Conservation (phyloP, 2,329 filamentous ascomycete genomes). For the Arthrobotrys sphaeroides region DNA sequence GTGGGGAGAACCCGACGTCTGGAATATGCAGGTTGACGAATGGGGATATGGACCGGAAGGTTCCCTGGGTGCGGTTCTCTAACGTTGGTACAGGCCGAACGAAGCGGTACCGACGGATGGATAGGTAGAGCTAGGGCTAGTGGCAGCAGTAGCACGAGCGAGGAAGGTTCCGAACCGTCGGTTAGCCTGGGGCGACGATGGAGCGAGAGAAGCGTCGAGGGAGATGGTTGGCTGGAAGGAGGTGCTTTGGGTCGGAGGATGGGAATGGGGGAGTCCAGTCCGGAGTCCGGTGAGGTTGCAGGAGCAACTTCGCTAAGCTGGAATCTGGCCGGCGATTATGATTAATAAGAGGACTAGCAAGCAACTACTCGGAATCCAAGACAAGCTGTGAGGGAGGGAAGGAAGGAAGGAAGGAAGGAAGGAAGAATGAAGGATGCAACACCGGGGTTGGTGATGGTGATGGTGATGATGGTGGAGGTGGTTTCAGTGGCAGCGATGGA, state of each 20-base stretch:
- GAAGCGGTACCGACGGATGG: conserved; percentile 1
- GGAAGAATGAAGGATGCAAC: background rate
- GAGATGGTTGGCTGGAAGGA: background rate
- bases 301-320: conserved; percentile 16
- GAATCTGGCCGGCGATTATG: background rate
- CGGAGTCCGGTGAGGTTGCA: conserved; percentile 8
- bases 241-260: conserved; percentile 3
- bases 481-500: no score
- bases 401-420: background rate
- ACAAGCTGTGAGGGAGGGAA: background rate
- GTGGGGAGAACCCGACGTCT: conserved; percentile 24
- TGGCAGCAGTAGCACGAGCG: conserved; percentile 1
- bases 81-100: conserved; percentile 4
- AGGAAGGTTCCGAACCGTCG: conserved; percentile 7
- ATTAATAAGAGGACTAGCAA: background rate
- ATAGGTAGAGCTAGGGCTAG: no score
- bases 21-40: conserved; percentile 45
- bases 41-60: conserved; percentile 2
- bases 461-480: background rate
- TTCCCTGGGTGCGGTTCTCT: conserved; percentile 12
- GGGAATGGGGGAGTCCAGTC: conserved; percentile 18
- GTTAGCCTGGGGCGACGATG: background rate
- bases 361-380: conserved; percentile 1
- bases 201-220: background rate
- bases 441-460: background rate